Evolutionary conservation across 2,329 filamentous ascomycete species (phyloP).

Genomic region (Zopfia rhizophila): DNA sequence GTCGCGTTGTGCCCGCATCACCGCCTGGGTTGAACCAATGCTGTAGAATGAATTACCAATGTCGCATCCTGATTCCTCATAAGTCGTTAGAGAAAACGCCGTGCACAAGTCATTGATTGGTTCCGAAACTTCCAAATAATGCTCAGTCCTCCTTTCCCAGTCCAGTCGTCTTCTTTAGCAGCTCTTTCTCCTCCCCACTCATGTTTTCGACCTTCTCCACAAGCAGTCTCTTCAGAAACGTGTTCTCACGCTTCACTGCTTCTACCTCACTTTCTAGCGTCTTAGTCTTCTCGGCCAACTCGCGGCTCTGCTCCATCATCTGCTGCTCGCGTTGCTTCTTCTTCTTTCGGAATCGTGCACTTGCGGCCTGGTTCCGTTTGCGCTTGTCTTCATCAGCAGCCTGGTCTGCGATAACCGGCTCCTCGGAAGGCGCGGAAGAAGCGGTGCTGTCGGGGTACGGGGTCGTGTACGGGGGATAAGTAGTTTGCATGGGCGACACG

Average conservation of each 20-base stretch:
- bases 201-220: slow-evolving; percentile 53
- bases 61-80: too few relatives aligned
- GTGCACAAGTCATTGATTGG: too few relatives aligned
- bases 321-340: slow-evolving; percentile 95
- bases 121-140: too few relatives aligned
- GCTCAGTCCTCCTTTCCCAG: slow-evolving; percentile 19
- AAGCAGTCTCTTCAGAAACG: slow-evolving; percentile 47
- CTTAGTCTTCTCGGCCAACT: slow-evolving; percentile 82
- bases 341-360: slow-evolving; percentile 89
- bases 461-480: slow-evolving; percentile 38
- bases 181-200: slow-evolving; percentile 44
- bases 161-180: slow-evolving; percentile 38
- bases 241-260: slow-evolving; percentile 55
- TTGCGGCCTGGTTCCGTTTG: slow-evolving; percentile 87
- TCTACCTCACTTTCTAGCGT: slow-evolving; percentile 68
- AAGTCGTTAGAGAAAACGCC: too few relatives aligned
- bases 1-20: too few relatives aligned
- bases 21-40: too few relatives aligned
- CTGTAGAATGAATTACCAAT: too few relatives aligned
- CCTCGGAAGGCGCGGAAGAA: slow-evolving; percentile 38
- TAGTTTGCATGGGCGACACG: slow-evolving; percentile 41
- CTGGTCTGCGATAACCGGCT: slow-evolving; percentile 37
- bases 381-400: slow-evolving; percentile 90
- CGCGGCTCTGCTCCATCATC: slow-evolving; percentile 65
- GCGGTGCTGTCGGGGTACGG: slow-evolving; percentile 48